Evolutionary conservation across 768 basidiomycete species (phyloP).

Genomic region (Leucocoprinus birnbaumii): DNA sequence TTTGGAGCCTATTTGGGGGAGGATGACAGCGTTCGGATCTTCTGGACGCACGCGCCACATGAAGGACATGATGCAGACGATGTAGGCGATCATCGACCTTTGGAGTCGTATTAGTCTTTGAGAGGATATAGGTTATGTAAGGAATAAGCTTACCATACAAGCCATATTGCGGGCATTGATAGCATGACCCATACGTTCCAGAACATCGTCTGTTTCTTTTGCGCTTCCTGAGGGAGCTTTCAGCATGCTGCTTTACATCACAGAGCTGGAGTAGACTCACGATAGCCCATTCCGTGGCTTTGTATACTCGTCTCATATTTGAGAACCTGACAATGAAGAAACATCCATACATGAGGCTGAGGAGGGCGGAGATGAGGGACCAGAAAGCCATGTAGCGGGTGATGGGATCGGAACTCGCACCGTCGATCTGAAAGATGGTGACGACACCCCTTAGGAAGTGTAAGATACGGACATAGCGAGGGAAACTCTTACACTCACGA

Average conservation of each 20-base stretch:
- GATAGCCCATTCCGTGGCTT: conserved; percentile 59
- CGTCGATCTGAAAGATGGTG: conserved; percentile 28
- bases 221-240: conserved; percentile 42
- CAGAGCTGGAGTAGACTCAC: conserved; percentile 22
- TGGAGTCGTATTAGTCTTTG: neutral
- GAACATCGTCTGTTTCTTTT: conserved; percentile 25
- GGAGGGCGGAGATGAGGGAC: conserved; percentile 52
- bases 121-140: neutral
- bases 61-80: conserved; percentile 24
- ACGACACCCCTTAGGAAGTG: conserved; percentile 23
- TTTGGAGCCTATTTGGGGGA: neutral
- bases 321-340: conserved; percentile 63
- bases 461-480: neutral
- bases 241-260: neutral
- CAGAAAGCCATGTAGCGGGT: conserved; percentile 52
- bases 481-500: conserved; percentile 5
- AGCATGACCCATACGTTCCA: conserved; percentile 56
- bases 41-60: conserved; percentile 20
- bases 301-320: conserved; percentile 58
- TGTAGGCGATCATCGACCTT: conserved; percentile 25
- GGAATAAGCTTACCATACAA: conserved; percentile 9
- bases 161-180: conserved; percentile 15
- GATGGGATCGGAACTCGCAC: conserved; percentile 44
- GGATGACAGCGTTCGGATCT: neutral
- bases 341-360: conserved; percentile 60